These are phyloP conservation scores for Claviceps citrina DNA, from an alignment of 2,329 filamentous ascomycete species.

Conservation along the genomic window DNA sequence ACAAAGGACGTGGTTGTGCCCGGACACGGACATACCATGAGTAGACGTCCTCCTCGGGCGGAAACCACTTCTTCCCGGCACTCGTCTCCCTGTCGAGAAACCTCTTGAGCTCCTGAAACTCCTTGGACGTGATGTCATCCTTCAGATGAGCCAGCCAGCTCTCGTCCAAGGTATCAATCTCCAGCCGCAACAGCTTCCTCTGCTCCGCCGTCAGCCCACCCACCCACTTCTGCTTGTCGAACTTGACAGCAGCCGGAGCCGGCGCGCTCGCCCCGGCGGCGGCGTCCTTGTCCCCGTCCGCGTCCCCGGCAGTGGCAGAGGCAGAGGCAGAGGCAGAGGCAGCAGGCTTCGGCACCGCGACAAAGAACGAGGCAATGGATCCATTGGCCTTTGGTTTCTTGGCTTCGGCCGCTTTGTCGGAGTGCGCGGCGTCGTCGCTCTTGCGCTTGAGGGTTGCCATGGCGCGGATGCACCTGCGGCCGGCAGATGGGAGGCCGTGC, in stretches of 20 bases:
- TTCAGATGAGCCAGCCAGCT: slow-evolving; percentile 85
- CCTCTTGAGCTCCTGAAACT: slow-evolving; percentile 76
- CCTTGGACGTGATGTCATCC: slow-evolving; percentile 62
- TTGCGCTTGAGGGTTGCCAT: slow-evolving; percentile 55
- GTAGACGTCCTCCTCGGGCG: slow-evolving; percentile 78
- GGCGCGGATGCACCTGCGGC: slow-evolving; percentile 6
- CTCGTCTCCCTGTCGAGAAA: slow-evolving; percentile 70
- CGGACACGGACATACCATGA: slow-evolving; percentile 82
- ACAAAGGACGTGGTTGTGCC: too few species aligned
- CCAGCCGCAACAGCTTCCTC: slow-evolving; percentile 64
- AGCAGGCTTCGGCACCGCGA: slow-evolving; percentile 40
- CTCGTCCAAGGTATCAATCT: slow-evolving; percentile 82
- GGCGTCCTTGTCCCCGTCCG: too few species aligned
- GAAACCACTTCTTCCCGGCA: slow-evolving; percentile 66
- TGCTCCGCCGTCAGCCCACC: slow-evolving; percentile 65
- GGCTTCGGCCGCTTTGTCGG: slow-evolving; percentile 32
- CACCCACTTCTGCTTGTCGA: slow-evolving; percentile 88
- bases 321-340: too few species aligned
- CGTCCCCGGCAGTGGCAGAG: slow-evolving; percentile 15
- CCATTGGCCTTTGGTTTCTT: slow-evolving; percentile 63
- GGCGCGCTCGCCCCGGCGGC: too few species aligned
- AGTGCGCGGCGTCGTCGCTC: slow-evolving; percentile 28
- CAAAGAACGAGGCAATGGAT: slow-evolving; percentile 84
- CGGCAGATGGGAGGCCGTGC: not conserved
- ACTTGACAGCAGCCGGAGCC: slow-evolving; percentile 34